Base-by-base conservation (phyloP, 768 basidiomycete species). In the Tricholoma sp. region DNA sequence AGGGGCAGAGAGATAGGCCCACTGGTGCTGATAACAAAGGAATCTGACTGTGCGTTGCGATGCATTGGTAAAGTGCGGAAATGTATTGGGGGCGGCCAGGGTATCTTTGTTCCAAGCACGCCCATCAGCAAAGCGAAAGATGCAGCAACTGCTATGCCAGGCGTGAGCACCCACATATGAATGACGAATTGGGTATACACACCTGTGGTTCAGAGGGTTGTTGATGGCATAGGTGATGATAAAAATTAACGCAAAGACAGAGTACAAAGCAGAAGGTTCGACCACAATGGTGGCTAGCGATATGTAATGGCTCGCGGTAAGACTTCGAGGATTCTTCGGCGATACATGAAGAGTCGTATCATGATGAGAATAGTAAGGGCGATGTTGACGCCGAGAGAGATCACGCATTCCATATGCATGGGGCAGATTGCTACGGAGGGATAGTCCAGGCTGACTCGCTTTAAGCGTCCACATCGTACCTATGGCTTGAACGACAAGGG, bases 101-200 rank as follows among this genome's bases (percentile, higher is more conserved):
- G 73, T 72, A 27, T 67, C 57, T 51, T 64, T 61, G 35, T 61
- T 68, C 79, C 77, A 79, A 2, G 76, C 79, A 22, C 73, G 71
- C 12, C 79, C 79, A 57, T 76, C 68, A 1, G 77, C 74, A 10
- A 80, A 67, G n/a, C 79, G 75, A 43, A 75, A 76, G 35, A 78
- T 78, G 55, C 73, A 10, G 79, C 77, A 29, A 79, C 66, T 77
- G 71, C 79, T 80, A 59, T 57, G 5, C 8, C 3, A 24, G 12
- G 14, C 11, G 27, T 47, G 5, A 47, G 16, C 12, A 7, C 22
- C 45, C 9, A 12, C 5, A 43, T 10, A 11, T 24, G 32, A 29
- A 54, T 4, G 37, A 50, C 27, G 18, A 16, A 34, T 5, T 55
- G 27, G 34, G 14, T 34, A 16, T 16, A 59, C 66, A 49, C 58